Evolutionary conservation across 257 asterid genomes (phyloP).

Genomic region (Fraxinus anomala): DNA sequence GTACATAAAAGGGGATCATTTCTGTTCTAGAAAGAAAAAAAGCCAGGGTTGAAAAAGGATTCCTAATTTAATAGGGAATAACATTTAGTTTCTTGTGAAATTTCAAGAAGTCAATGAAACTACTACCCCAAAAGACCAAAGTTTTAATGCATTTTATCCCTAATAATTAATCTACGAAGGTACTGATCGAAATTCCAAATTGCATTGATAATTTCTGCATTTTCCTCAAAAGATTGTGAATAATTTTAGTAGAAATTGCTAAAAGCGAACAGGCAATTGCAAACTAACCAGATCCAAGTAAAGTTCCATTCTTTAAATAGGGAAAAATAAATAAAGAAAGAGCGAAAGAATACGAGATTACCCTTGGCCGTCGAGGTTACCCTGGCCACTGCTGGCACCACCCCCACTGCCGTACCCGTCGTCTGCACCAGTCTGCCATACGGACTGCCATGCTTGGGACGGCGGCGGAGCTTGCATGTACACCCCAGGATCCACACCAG

Average conservation of each 20-base stretch:
- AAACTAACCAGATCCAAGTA: conserved; percentile 25
- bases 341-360: conserved; percentile 23
- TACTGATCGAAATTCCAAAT: neutral
- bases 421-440: conserved; percentile 66
- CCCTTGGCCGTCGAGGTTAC: conserved; percentile 71
- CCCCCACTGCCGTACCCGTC: conserved; percentile 61
- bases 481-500: conserved; percentile 64
- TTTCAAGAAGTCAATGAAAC: neutral
- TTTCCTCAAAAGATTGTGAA: neutral
- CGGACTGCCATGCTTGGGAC: conserved; percentile 86
- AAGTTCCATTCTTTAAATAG: conserved; percentile 1
- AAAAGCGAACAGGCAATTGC: neutral
- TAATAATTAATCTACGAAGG: neutral
- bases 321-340: neutral
- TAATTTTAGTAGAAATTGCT: neutral
- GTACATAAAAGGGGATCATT: neutral
- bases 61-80: neutral
- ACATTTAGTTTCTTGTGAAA: neutral
- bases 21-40: neutral
- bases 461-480: conserved; percentile 62
- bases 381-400: conserved; percentile 56
- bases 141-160: neutral
- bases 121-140: neutral
- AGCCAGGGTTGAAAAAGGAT: neutral
- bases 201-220: neutral